Evolutionary conservation across 805 yeast genomes (phyloP).

Genomic region (Phaffomyces opuntiae): DNA sequence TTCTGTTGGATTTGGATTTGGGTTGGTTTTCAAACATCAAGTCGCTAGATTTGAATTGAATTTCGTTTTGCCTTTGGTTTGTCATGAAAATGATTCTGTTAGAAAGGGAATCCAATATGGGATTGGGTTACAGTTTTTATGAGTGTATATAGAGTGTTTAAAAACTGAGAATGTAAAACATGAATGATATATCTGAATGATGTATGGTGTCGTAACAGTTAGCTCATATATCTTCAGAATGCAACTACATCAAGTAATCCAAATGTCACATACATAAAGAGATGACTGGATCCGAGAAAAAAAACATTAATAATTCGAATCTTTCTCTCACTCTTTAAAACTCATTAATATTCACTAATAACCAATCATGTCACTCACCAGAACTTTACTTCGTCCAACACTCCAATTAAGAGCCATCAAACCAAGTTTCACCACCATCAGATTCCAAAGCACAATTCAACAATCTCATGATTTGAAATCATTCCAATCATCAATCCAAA

Average conservation of each 20-base stretch:
- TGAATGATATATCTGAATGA: too few species aligned
- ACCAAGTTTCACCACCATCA: neutral
- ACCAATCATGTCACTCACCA: conserved; percentile 4
- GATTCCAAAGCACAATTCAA: conserved; percentile 22
- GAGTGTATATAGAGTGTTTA: neutral
- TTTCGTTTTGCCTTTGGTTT: conserved; percentile 52
- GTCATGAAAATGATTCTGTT: conserved; percentile 40
- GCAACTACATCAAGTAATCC: too few species aligned
- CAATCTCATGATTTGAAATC: conserved; percentile 29
- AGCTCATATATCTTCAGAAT: too few species aligned
- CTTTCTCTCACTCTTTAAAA: too few species aligned
- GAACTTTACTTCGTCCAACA: conserved; percentile 5
- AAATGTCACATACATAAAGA: too few species aligned
- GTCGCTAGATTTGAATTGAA: conserved; percentile 63
- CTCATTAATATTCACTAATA: neutral
- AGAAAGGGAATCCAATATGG: conserved; percentile 68
- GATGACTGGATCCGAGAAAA: too few species aligned
- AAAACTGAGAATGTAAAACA: too few species aligned
- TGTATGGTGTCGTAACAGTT: too few species aligned
- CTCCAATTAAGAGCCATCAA: conserved; percentile 3
- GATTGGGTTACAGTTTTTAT: conserved; percentile 53
- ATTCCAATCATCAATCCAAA: conserved; percentile 28
- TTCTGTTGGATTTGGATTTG: conserved; percentile 50
- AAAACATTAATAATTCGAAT: too few species aligned
- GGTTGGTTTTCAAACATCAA: conserved; percentile 55